Evolutionary conservation across 176 grass and related monocot species (phyloP), one percentile per base, ranked within the genome.

Genomic region (Chrysopogon serrulatus): DNA sequence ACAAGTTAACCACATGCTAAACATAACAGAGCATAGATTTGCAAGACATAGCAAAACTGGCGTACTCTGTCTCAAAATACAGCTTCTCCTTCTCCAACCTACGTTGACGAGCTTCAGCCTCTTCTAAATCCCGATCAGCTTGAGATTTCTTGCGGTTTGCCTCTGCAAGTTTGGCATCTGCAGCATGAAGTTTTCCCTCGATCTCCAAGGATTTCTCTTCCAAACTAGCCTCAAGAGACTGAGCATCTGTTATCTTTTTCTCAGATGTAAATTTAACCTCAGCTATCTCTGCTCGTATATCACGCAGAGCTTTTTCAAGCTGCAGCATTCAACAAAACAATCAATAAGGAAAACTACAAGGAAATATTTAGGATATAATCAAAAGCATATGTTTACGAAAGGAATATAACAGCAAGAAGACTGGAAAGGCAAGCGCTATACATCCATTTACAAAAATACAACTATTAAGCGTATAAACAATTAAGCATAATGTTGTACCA

Each of bases 81-180:
- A 90, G 77, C 74, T 92, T 92, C 48, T 95, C 96, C 83, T 92
- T 98, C 83, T 95, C 89, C 78, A 98, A 68, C 71, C 94, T 94
- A 65, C 87, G 91, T 60, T 98, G 89, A n/a, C 89, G 93, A 62
- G 86, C 80, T 73, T 93, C 89, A 31, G 81, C 76, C 54, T 98
- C 96, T 62, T 96, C 96, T 54, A 98, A 85, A 84, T 92, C 94
- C 17, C 89, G 82, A 39, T 95, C 91, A 77, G 90, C 89, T 64
- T 98, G 93, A 35, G 93, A 95, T 62, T 85, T 95, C 80, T 94
- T 98, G 23, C 96, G 93, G 75, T 88, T 95, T 70, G 93, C 93
- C 80, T 98, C 96, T 81, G 96, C 96, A 79, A 98, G 96, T 88
- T 90, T 93, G 39, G 96, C 96, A 81, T 98, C 93, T 59, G 93